Conservation (phyloP, 208 protist genomes). For the Leishmania amazonensis region DNA sequence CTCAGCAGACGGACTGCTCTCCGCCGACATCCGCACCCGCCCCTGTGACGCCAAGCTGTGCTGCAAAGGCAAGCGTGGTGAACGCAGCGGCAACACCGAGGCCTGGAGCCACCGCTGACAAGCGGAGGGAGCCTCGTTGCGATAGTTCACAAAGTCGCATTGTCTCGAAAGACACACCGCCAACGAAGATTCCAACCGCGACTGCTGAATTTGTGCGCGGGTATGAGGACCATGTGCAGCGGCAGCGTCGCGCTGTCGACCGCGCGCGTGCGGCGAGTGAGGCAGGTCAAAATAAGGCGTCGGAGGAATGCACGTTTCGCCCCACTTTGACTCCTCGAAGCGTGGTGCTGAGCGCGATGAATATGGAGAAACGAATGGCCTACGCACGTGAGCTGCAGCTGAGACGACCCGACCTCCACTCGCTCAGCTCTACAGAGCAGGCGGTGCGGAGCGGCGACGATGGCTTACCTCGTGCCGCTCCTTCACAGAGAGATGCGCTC, state of each 20-base stretch:
- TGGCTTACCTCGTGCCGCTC: neutral
- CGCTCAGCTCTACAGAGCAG: slow-evolving; percentile 19
- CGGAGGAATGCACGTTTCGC: slow-evolving; percentile 35
- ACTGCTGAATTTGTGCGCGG: slow-evolving; percentile 12
- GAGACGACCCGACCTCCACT: slow-evolving; percentile 23
- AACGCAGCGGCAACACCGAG: neutral
- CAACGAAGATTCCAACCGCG: too few relatives aligned
- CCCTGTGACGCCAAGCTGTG: neutral
- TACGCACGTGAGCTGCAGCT: slow-evolving; percentile 36
- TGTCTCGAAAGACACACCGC: neutral
- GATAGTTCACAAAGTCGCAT: neutral
- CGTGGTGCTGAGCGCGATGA: slow-evolving; percentile 34
- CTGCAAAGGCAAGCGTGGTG: neutral
- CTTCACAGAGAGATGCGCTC: neutral
- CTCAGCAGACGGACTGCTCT: neutral
- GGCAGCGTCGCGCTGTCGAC: slow-evolving; percentile 13
- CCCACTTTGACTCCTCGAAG: slow-evolving; percentile 39
- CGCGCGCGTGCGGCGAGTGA: neutral
- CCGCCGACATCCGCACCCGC: neutral
- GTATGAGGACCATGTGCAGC: slow-evolving; percentile 16
- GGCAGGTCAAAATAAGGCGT: neutral
- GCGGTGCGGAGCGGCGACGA: neutral
- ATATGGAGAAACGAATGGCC: slow-evolving; percentile 31
- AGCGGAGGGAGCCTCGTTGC: neutral
- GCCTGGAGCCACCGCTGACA: neutral